phyloP scores from a whole-genome alignment of 2,329 filamentous ascomycete species.

The Ilyonectria sp. region DNA sequence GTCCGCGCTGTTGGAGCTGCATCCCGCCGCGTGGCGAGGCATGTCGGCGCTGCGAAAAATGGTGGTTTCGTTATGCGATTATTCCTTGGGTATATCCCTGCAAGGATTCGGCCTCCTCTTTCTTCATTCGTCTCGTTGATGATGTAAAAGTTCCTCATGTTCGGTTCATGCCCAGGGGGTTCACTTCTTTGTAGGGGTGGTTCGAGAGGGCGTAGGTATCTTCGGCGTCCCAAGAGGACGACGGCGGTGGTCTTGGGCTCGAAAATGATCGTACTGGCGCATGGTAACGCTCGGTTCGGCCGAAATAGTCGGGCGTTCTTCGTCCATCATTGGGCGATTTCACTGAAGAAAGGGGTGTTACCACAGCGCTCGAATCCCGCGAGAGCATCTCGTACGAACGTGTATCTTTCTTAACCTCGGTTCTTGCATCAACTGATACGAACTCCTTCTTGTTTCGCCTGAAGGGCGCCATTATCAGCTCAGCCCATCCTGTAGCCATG shows the following conservation, averaged over 20 bases:
- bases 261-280: constrained; percentile 70
- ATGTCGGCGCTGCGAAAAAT: background rate
- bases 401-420: constrained; percentile 72
- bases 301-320: constrained; percentile 70
- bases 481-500: constrained; percentile 89
- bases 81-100: constrained; percentile 8
- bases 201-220: constrained; percentile 56
- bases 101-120: constrained; percentile 24
- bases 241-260: constrained; percentile 65
- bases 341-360: constrained; percentile 65
- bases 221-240: constrained; percentile 59
- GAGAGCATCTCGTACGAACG: constrained; percentile 88
- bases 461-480: constrained; percentile 70
- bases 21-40: constrained; percentile 16
- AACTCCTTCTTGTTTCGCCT: constrained; percentile 80
- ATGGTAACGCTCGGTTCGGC: constrained; percentile 68
- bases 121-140: constrained; percentile 22
- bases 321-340: constrained; percentile 57
- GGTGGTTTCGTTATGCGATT: constrained; percentile 6
- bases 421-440: constrained; percentile 85
- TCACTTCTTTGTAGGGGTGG: constrained; percentile 58
- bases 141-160: constrained; percentile 56
- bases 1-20: constrained; percentile 18
- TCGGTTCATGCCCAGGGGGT: constrained; percentile 71
- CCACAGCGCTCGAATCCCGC: constrained; percentile 67